Evolutionary conservation across 805 yeast genomes (phyloP), one percentile per base, ranked within the genome.

Genomic region (Alloascoidea hylecoeti): DNA sequence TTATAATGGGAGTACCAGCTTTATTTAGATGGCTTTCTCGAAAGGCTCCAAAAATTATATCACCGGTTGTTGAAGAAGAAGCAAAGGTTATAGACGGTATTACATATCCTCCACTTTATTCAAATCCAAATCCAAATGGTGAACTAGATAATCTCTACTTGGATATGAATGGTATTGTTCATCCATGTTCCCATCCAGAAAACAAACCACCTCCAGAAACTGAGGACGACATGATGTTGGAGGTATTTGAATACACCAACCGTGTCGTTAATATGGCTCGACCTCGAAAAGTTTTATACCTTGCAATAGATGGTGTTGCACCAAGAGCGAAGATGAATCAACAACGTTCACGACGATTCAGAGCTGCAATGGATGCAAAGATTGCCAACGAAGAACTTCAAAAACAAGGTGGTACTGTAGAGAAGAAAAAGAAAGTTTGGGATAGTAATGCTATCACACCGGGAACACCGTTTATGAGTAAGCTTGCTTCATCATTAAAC

Each of bases 91-190:
- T 79, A 6, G 78, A 75, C 43, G 89, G 80, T 15, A 66, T 70
- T 5, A 64, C 61, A 18, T 68, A 72, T 36, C 94, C 86, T 0
- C 67, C 80, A 3, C 70, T 68, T 45, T 86, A 82, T 54, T 52
- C 73, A 15, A 71, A 74, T 38, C 78, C 92, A 9, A 92, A 92
- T 55, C 95, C 95, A 3, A 92, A 92, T 58, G 98, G 97, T 17
- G 99, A 92, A 60, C 61, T 86, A 36, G 97, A 92, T 55, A 92
- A 92, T 53, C 58, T 92, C 37, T 92, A 92, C 53, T 64, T 92
- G 44, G 99, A 92, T 60, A 92, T 92, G 98, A 92, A 92, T 55
- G 98, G 97, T 64, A 92, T 92, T 52, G 98, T 92, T 3, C 99
- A 92, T 63, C 98, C 98, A 1, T 92, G 97, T 65, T 80, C 96